Base-by-base conservation (phyloP, 495 filamentous ascomycete genomes). In the Choiromyces venosus region DNA sequence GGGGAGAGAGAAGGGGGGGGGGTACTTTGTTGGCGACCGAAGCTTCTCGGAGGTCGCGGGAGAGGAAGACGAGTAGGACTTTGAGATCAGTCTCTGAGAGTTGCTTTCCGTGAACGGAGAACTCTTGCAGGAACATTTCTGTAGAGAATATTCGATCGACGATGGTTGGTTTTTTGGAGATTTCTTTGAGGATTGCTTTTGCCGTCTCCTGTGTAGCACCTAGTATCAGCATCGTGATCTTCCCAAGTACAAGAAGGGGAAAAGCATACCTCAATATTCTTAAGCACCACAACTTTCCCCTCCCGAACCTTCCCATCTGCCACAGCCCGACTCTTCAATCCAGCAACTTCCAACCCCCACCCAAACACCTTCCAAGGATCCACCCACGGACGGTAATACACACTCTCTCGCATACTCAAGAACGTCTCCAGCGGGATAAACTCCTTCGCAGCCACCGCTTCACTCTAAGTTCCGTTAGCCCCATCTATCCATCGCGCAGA, bases 401-500 rank as follows among this genome's bases (percentile, higher is more conserved):
- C 90, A 73, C 87, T 92, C 75, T 88, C 88, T 39, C 83, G 87
- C 74, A 82, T 83, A 6, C 76, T 76, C 37, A 89, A 74, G 71
- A 93, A 94, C 40, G 88, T 84, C 16, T 87, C 83, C 37, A 93
- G 77, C 2, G 91, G 88, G 21, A 97, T 84, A 83, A 95, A 87
- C 36, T 90, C 88, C 6, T 85, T 87, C 70, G 86, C 88, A 44
- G 83, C 83, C 4, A 95, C 81, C 0, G 92, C 91, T 73, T 98
- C 94, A 38, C 88, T 85, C 83, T 98, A 84, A 46, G 93, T 96
- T 89, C 86, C 4, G 89, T 91, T 4, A 99, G 83, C 12, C 90
- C 92, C n/a, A 94, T 85, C 29, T 95, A 95, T 35, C 89, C 86
- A 29, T 95, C 95, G 84, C 87, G 94, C 81, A 93, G 90, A 73